These are phyloP conservation scores for Neoarthrinium moseri DNA, from an alignment of 2,329 filamentous ascomycete species.

Conservation along the genomic window DNA sequence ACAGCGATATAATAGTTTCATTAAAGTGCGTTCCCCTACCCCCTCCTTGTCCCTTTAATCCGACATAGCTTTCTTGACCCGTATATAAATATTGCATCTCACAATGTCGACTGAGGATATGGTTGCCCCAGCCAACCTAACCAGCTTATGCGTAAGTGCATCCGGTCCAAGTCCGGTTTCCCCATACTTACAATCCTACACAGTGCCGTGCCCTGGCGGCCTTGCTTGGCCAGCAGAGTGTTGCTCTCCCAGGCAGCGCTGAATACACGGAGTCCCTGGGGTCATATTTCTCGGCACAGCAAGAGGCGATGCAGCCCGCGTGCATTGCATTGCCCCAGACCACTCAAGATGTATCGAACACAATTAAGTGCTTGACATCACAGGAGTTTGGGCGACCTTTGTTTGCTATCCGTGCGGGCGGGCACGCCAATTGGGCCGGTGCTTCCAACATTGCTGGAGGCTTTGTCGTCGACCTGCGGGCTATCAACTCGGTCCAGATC, in stretches of 20 bases:
- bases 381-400: too few species aligned
- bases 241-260: neutral
- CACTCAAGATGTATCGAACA: neutral
- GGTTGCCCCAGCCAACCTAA: neutral
- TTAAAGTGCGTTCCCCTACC: too few species aligned
- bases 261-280: neutral
- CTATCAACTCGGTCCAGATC: slow-evolving; percentile 15
- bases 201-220: neutral
- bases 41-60: too few species aligned
- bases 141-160: neutral
- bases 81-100: neutral
- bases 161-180: neutral
- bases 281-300: neutral
- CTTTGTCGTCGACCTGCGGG: slow-evolving; percentile 39
- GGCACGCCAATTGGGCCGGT: slow-evolving; percentile 37
- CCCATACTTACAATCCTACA: neutral
- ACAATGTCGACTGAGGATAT: neutral
- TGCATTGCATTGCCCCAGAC: neutral
- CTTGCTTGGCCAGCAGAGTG: neutral
- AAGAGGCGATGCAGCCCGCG: neutral
- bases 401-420: slow-evolving; percentile 42
- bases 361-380: neutral
- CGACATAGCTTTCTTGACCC: too few species aligned
- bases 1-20: too few species aligned
- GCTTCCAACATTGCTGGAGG: slow-evolving; percentile 38